Conservation (phyloP, 2,329 filamentous ascomycete genomes). For the Hypoxylon rubiginosum region DNA sequence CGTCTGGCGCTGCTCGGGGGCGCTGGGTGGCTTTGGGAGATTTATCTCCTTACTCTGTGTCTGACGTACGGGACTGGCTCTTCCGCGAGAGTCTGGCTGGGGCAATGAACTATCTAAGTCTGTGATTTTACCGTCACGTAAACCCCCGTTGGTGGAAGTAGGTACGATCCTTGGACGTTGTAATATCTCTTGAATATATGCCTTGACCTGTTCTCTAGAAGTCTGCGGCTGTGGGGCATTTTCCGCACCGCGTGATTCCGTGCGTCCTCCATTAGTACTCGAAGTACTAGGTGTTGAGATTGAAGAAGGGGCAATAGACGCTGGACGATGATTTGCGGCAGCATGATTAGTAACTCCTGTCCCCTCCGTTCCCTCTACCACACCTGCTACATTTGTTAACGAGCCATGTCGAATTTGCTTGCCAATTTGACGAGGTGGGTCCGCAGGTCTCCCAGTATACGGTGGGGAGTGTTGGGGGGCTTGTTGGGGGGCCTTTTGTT, state of each 20-base stretch:
- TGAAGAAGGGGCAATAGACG: not conserved
- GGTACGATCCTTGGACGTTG: not conserved
- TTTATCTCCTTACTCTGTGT: slow-evolving; percentile 7
- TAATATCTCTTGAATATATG: slow-evolving; percentile 2
- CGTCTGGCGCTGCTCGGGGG: not conserved
- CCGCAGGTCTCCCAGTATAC: not conserved
- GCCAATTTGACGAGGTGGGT: slow-evolving; percentile 3
- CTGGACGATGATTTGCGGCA: not conserved
- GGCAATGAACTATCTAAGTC: slow-evolving; percentile 1
- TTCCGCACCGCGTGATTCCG: not conserved
- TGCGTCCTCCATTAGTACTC: not conserved
- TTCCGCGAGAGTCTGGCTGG: not conserved
- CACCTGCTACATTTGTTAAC: no score
- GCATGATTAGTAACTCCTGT: not conserved
- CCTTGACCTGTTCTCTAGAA: slow-evolving; percentile 5
- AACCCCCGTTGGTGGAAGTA: not conserved
- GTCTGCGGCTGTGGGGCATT: not conserved
- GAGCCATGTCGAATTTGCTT: not conserved
- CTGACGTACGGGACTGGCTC: not conserved
- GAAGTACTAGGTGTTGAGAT: not conserved
- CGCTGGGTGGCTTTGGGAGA: not conserved
- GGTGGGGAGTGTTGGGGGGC: not conserved
- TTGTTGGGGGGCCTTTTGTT: no score
- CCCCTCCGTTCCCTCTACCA: not conserved
- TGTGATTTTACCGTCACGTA: not conserved